Evolutionary conservation across 257 asterid species (phyloP).

Genomic region (Lithospermum erythrorhizon): DNA sequence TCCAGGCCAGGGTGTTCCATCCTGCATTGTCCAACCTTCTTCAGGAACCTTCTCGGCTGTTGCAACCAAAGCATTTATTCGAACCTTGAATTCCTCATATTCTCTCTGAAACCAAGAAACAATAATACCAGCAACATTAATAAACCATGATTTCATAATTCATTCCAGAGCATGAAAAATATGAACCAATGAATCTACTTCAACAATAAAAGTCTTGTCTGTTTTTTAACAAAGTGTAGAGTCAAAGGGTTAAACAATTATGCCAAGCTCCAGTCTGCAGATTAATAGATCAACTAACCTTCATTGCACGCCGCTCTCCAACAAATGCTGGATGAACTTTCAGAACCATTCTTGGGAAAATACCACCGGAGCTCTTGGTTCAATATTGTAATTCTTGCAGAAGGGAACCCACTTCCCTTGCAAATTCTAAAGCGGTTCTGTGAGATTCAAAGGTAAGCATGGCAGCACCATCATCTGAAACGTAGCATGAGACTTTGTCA

Average conservation of each 20-base stretch:
- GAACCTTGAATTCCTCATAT: slow-evolving; percentile 83
- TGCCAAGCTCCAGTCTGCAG: neutral
- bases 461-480: slow-evolving; percentile 90
- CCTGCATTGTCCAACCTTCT: slow-evolving; percentile 97
- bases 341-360: slow-evolving; percentile 63
- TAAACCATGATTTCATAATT: neutral
- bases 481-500: slow-evolving; percentile 67
- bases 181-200: neutral
- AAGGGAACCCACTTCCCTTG: slow-evolving; percentile 79
- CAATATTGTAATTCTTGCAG: slow-evolving; percentile 65
- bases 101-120: slow-evolving; percentile 49
- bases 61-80: slow-evolving; percentile 61
- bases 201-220: neutral
- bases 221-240: neutral
- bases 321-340: slow-evolving; percentile 78
- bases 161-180: neutral
- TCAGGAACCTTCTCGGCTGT: slow-evolving; percentile 81
- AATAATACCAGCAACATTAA: slow-evolving; percentile 1
- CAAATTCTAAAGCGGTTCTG: slow-evolving; percentile 77
- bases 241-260: neutral
- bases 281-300: slow-evolving; percentile 30
- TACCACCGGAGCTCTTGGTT: slow-evolving; percentile 93
- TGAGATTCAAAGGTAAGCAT: slow-evolving; percentile 85
- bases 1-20: slow-evolving; percentile 96
- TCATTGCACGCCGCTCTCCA: slow-evolving; percentile 73